phyloP scores from a whole-genome alignment of 75 land plant genomes.

The Adiantum capillusveneris region DNA sequence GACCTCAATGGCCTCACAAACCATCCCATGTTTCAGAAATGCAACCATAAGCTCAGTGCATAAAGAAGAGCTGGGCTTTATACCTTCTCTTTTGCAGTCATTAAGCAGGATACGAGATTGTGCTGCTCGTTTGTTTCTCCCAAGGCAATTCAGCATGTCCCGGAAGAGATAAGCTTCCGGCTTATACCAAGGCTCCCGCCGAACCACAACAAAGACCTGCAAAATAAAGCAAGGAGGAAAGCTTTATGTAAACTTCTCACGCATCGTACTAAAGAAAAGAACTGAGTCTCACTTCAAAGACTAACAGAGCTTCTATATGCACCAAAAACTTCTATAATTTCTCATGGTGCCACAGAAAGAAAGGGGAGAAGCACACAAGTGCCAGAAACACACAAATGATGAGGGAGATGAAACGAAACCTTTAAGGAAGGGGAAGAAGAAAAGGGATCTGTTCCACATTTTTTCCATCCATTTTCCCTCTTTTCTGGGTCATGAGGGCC shows the following conservation, averaged over 20 bases:
- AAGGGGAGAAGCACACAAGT: background rate
- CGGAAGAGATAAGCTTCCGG: constrained; percentile 46
- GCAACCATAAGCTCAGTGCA: constrained; percentile 69
- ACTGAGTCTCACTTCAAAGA: no score
- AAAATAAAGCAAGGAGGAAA: no score
- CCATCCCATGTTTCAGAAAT: constrained; percentile 44
- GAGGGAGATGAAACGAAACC: background rate
- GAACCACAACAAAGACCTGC: constrained; percentile 58
- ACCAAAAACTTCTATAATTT: no score
- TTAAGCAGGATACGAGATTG: constrained; percentile 39
- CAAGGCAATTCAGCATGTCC: constrained; percentile 62
- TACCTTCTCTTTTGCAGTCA: constrained; percentile 48
- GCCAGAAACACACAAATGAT: no score
- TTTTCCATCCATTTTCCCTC: no score
- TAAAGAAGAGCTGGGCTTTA: constrained; percentile 44
- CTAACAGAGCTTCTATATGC: no score
- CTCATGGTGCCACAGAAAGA: constrained; percentile 20
- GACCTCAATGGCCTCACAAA: constrained; percentile 50
- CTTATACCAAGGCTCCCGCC: constrained; percentile 71
- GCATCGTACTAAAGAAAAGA: no score
- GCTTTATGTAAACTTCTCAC: no score
- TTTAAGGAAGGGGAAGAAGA: no score
- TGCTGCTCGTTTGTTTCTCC: constrained; percentile 47
- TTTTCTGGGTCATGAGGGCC: no score
- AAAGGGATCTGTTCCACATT: background rate